Conservation (phyloP, 139 green algal genomes). For the Nannochloris sp. region DNA sequence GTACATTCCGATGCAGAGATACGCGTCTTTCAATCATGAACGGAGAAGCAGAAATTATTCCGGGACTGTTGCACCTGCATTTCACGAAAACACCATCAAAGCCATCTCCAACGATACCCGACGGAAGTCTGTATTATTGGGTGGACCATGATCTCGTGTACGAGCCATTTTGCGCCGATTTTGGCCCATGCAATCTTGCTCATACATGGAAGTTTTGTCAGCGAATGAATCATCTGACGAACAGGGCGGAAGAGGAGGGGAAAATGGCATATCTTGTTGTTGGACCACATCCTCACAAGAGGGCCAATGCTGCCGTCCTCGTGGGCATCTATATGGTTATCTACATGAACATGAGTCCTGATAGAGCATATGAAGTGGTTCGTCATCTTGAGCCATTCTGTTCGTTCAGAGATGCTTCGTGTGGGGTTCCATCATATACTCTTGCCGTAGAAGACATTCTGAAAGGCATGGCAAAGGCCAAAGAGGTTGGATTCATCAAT, state of each 20-base stretch:
- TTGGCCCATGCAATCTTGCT: slow-evolving; percentile 84
- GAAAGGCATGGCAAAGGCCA: slow-evolving; percentile 60
- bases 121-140: slow-evolving; percentile 22
- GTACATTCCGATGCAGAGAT: no score
- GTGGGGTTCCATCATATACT: slow-evolving; percentile 63
- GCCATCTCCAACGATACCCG: background rate
- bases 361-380: slow-evolving; percentile 62
- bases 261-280: slow-evolving; percentile 49
- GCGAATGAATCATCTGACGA: slow-evolving; percentile 47
- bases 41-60: slow-evolving; percentile 45
- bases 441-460: slow-evolving; percentile 68
- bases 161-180: slow-evolving; percentile 87
- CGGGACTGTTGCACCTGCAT: slow-evolving; percentile 47
- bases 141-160: slow-evolving; percentile 53
- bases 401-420: slow-evolving; percentile 79
- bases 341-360: slow-evolving; percentile 43
- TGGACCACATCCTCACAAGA: slow-evolving; percentile 46
- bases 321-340: slow-evolving; percentile 74
- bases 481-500: slow-evolving; percentile 69
- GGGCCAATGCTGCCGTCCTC: slow-evolving; percentile 74
- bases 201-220: slow-evolving; percentile 67
- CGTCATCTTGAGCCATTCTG: slow-evolving; percentile 53
- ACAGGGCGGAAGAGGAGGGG: slow-evolving; percentile 29
- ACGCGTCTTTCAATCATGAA: background rate
- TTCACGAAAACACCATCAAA: slow-evolving; percentile 4